Evolutionary conservation across 1,284 basidiomycete species (phyloP).

Genomic region (Rhodotorula sp.): DNA sequence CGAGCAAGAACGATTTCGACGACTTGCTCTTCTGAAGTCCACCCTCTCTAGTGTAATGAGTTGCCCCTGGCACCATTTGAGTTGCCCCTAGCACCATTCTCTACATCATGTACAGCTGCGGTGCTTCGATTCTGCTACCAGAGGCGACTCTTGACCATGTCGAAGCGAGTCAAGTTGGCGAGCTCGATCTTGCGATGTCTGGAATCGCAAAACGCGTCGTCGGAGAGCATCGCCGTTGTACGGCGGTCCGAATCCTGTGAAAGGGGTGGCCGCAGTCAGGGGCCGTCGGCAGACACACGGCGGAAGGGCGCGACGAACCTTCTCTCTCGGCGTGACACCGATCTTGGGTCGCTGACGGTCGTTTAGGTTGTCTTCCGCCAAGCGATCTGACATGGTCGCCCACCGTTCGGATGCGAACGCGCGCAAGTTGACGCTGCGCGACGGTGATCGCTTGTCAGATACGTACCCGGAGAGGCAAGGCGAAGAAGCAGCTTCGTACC

Average conservation of each 20-base stretch:
- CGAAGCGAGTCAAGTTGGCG: slow-evolving; percentile 38
- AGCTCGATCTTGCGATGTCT: slow-evolving; percentile 20
- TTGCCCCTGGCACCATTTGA: neutral
- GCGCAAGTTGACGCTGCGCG: slow-evolving; percentile 64
- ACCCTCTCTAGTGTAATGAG: neutral
- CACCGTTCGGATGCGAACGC: slow-evolving; percentile 75
- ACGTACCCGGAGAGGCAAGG: neutral
- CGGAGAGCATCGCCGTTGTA: slow-evolving; percentile 5
- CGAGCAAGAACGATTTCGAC: slow-evolving; percentile 24
- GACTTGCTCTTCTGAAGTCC: slow-evolving; percentile 27
- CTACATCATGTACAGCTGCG: neutral
- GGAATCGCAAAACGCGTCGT: slow-evolving; percentile 10
- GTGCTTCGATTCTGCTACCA: slow-evolving; percentile 4
- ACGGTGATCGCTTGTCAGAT: neutral
- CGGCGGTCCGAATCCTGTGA: slow-evolving; percentile 14
- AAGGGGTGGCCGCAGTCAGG: neutral
- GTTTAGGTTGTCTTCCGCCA: slow-evolving; percentile 68
- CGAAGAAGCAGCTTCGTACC: slow-evolving; percentile 47
- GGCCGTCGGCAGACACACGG: neutral
- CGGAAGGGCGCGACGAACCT: slow-evolving; percentile 54
- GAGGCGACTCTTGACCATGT: slow-evolving; percentile 43
- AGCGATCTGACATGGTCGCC: slow-evolving; percentile 72
- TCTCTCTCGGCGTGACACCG: slow-evolving; percentile 81
- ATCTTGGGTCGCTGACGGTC: slow-evolving; percentile 81
- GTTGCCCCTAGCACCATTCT: neutral